Evolutionary conservation across 495 filamentous ascomycete species (phyloP).

Genomic region (Acidomyces sp.): DNA sequence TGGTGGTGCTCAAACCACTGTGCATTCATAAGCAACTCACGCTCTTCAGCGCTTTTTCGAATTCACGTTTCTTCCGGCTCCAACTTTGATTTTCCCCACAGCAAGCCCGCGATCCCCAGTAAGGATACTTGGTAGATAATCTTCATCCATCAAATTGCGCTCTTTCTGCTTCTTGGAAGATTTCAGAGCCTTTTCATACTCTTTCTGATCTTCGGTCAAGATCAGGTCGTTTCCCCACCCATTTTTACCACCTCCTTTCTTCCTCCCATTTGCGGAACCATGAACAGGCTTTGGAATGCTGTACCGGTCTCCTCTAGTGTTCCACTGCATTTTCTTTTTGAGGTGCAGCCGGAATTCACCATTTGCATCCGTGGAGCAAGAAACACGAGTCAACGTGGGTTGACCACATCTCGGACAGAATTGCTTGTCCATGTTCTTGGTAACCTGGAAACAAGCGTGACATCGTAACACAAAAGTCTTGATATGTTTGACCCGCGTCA

Average conservation of each 20-base stretch:
- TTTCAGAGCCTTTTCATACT: conserved; percentile 55
- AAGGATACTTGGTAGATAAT: conserved; percentile 78
- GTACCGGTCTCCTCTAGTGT: conserved; percentile 77
- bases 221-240: conserved; percentile 77
- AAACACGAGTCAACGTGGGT: conserved; percentile 69
- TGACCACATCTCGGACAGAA: conserved; percentile 90
- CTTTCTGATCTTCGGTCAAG: conserved; percentile 90
- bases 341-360: conserved; percentile 80
- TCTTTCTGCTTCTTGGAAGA: conserved; percentile 53
- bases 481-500: conserved; percentile 64
- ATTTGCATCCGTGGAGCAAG: conserved; percentile 62
- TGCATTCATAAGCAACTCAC: no score
- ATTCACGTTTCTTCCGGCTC: conserved; percentile 79
- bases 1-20: no score
- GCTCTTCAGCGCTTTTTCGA: conserved; percentile 56
- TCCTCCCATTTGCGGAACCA: conserved; percentile 63
- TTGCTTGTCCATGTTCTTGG: conserved; percentile 74
- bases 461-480: conserved; percentile 83
- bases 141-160: conserved; percentile 84
- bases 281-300: conserved; percentile 83
- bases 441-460: conserved; percentile 82
- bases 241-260: conserved; percentile 58
- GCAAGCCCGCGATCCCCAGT: conserved; percentile 56
- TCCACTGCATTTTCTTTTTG: conserved; percentile 94
- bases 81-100: conserved; percentile 60